A percentile compares a stretch with the other conserved stretches of the same genome.
phyloP scores from a whole-genome alignment of 768 basidiomycete species.

The Pulveroboletus ravenelii region DNA sequence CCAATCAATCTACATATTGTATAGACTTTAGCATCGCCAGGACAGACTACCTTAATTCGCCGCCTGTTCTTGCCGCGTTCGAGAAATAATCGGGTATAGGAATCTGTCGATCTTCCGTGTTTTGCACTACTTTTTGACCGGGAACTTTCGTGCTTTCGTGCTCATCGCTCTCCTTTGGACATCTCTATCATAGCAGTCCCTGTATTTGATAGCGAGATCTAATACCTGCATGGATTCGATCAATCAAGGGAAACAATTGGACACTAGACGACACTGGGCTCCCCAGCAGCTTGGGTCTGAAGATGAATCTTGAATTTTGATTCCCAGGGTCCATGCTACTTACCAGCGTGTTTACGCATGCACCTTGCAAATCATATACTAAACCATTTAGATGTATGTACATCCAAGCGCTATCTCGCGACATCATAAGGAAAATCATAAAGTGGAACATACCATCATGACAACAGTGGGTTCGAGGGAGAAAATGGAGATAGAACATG shows the following conservation, averaged over 20 bases:
- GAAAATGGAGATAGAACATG: neutral
- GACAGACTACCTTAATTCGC: constrained; percentile 16
- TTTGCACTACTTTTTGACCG: too few species aligned
- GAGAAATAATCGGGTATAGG: constrained; percentile 7
- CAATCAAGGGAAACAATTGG: too few species aligned
- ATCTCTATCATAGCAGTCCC: neutral
- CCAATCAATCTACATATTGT: neutral
- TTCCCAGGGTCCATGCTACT: too few species aligned
- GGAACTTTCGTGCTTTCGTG: neutral
- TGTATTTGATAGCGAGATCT: too few species aligned
- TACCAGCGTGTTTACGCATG: too few species aligned
- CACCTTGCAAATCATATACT: neutral
- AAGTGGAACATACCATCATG: neutral
- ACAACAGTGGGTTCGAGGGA: neutral
- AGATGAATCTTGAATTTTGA: neutral
- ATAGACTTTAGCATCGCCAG: constrained; percentile 9
- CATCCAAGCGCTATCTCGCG: neutral
- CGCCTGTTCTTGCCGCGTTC: constrained; percentile 9
- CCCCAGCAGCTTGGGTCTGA: neutral
- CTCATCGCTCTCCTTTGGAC: neutral
- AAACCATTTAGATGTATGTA: neutral
- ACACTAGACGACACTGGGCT: neutral
- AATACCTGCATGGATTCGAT: too few species aligned
- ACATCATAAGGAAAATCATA: neutral
- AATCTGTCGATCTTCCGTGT: neutral